These are phyloP conservation scores for Knoxia roxburghii DNA, from an alignment of 257 asterid genomes.

Conservation along the genomic window DNA sequence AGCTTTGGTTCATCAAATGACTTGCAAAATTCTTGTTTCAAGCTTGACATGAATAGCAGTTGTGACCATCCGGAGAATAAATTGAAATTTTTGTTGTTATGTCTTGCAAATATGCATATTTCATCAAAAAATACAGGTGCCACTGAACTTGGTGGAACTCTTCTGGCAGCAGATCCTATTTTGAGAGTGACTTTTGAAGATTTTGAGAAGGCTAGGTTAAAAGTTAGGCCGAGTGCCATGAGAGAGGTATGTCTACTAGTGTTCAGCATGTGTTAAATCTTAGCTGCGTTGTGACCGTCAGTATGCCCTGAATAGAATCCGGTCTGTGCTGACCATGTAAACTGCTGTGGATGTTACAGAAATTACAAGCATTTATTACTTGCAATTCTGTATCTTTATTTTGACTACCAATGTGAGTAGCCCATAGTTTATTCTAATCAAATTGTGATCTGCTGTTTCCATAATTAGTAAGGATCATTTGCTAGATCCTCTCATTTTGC, in stretches of 20 bases:
- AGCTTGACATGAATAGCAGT: conserved; percentile 22
- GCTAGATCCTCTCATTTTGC: neutral
- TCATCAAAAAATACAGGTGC: conserved; percentile 28
- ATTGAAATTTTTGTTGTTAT: conserved; percentile 33
- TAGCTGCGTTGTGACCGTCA: neutral
- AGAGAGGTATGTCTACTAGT: conserved; percentile 67
- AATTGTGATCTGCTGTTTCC: neutral
- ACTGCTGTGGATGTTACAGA: neutral
- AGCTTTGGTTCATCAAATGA: conserved; percentile 26
- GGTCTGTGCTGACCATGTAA: neutral
- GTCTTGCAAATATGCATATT: conserved; percentile 32
- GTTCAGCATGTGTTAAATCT: neutral
- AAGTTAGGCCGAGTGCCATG: conserved; percentile 93
- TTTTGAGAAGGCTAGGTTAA: conserved; percentile 78
- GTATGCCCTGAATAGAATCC: neutral
- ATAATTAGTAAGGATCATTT: neutral
- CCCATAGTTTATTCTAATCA: neutral
- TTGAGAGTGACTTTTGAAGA: conserved; percentile 53
- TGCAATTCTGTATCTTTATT: too few relatives aligned
- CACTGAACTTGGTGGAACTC: conserved; percentile 15
- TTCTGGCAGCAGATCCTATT: conserved; percentile 15
- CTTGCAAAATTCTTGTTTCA: conserved; percentile 20
- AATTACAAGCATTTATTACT: neutral
- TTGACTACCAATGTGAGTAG: neutral
- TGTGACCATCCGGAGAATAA: conserved; percentile 24